phyloP scores from a whole-genome alignment of 306 rosid species.

The Cicer chorassanicum region DNA sequence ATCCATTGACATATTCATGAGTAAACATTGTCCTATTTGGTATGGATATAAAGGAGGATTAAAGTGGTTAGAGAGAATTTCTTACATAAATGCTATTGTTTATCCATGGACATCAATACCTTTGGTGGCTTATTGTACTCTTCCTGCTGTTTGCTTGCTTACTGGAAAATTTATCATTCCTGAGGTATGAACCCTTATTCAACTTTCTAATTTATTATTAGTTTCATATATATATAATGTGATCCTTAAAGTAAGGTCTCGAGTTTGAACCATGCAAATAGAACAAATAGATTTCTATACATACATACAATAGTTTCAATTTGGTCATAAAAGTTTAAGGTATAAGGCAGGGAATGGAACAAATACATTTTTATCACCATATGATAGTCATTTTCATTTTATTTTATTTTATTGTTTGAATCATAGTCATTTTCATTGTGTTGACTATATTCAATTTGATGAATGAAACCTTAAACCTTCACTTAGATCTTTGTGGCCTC shows the following conservation, averaged over 20 bases:
- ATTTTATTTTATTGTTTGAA: too few species aligned
- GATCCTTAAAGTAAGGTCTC: background rate
- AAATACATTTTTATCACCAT: too few species aligned
- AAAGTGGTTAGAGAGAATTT: slow-evolving; percentile 65
- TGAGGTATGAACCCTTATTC: slow-evolving; percentile 52
- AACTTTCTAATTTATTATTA: background rate
- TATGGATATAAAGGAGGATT: slow-evolving; percentile 79
- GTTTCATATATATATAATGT: background rate
- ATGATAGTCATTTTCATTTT: too few species aligned
- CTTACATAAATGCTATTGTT: slow-evolving; percentile 67
- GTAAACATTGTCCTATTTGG: slow-evolving; percentile 83
- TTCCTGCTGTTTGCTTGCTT: slow-evolving; percentile 78
- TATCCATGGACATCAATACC: slow-evolving; percentile 85
- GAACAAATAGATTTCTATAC: too few species aligned
- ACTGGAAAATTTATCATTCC: slow-evolving; percentile 74
- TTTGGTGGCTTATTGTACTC: slow-evolving; percentile 67
- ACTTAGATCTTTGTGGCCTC: too few species aligned
- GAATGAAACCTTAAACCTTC: too few species aligned
- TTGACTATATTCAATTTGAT: too few species aligned
- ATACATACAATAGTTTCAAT: too few species aligned
- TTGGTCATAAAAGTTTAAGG: too few species aligned
- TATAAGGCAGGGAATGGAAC: too few species aligned
- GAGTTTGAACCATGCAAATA: background rate
- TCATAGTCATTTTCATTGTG: too few species aligned
- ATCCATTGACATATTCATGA: slow-evolving; percentile 72